These are phyloP conservation scores for Simplicillium sp. DNA, from an alignment of 2,329 filamentous ascomycete genomes.

Conservation along the genomic window DNA sequence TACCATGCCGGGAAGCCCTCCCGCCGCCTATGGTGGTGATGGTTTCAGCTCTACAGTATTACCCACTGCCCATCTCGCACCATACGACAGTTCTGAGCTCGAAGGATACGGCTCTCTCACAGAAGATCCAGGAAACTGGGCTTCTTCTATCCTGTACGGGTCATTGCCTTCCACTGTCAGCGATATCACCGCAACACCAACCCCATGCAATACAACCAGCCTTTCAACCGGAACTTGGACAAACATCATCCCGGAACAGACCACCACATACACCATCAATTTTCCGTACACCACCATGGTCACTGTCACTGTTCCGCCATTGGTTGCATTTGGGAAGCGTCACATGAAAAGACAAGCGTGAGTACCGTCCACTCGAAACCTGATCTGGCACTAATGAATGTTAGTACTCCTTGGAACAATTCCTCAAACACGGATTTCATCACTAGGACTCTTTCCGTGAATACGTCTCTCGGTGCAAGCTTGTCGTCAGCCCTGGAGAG, in stretches of 20 bases:
- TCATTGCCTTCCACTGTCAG: constrained; percentile 19
- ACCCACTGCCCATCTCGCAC: background rate
- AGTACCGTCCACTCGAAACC: constrained; percentile 3
- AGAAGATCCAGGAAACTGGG: constrained; percentile 1
- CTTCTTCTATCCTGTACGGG: constrained; percentile 5
- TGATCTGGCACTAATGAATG: constrained; percentile 4
- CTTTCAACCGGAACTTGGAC: constrained; percentile 27
- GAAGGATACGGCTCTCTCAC: too few relatives aligned
- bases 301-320: constrained; percentile 18
- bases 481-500: constrained; percentile 17
- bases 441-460: constrained; percentile 9
- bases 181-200: constrained; percentile 13
- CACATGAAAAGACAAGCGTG: constrained; percentile 19
- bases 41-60: background rate
- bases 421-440: constrained; percentile 13
- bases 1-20: background rate
- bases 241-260: constrained; percentile 26
- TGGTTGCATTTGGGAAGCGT: constrained; percentile 10
- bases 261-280: constrained; percentile 29
- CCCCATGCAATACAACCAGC: constrained; percentile 10
- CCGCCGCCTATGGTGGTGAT: background rate
- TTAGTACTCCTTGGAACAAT: constrained; percentile 20
- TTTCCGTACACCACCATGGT: constrained; percentile 27
- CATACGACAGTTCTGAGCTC: background rate
- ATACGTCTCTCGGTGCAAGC: constrained; percentile 12